phyloP scores from a whole-genome alignment of 2,329 filamentous ascomycete species.

The Aspergillus oerlinghausenensis region DNA sequence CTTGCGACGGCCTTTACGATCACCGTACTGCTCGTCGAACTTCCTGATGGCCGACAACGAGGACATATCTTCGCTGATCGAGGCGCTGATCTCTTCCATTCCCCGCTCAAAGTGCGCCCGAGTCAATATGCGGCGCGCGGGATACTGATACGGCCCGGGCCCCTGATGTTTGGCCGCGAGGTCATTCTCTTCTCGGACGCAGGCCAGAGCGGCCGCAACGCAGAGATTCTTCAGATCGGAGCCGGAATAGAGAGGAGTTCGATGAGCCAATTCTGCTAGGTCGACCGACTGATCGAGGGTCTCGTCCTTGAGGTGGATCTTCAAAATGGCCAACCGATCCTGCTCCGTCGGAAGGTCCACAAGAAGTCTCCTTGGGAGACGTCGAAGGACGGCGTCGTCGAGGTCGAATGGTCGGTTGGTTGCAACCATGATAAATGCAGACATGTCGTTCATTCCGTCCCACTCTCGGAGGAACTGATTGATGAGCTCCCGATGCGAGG shows the following conservation, averaged over 20 bases:
- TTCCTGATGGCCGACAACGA: constrained; percentile 81
- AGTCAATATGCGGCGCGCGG: constrained; percentile 62
- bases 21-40: constrained; percentile 93
- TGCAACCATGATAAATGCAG: constrained; percentile 96
- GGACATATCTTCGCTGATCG: constrained; percentile 90
- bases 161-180: constrained; percentile 32
- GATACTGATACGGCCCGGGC: constrained; percentile 54
- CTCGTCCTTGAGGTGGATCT: constrained; percentile 48
- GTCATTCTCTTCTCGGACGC: constrained; percentile 46
- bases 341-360: constrained; percentile 46
- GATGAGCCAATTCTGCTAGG: constrained; percentile 39
- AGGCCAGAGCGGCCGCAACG: constrained; percentile 47
- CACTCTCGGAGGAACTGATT: constrained; percentile 97
- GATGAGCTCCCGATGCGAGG: constrained; percentile 79
- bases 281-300: constrained; percentile 39
- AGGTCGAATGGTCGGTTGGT: constrained; percentile 94
- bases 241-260: constrained; percentile 48
- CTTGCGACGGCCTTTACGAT: constrained; percentile 63
- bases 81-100: constrained; percentile 82
- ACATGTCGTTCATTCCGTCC: constrained; percentile 81
- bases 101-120: constrained; percentile 77
- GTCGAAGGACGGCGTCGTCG: constrained; percentile 57
- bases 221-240: constrained; percentile 51
- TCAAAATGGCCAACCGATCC: constrained; percentile 45
- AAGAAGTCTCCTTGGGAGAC: constrained; percentile 46